Evolutionary conservation across 192 early-diverging fungal genomes (phyloP).

Genomic region (Chytriomyces sp.): DNA sequence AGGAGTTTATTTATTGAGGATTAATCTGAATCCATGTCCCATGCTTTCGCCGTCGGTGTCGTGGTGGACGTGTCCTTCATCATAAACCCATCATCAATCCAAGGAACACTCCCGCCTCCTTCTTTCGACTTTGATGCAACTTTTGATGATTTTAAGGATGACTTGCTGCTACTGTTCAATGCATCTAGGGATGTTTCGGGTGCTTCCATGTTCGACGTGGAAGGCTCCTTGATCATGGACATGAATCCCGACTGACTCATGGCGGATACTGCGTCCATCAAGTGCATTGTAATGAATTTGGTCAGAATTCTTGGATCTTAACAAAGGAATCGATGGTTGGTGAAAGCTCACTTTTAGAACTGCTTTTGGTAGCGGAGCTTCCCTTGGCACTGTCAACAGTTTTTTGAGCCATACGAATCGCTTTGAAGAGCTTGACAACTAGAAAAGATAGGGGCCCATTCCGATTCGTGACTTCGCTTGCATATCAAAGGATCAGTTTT

Average conservation of each 20-base stretch:
- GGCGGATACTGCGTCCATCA: slow-evolving; percentile 2
- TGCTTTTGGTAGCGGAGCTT: no score
- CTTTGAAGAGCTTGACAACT: slow-evolving; percentile 96
- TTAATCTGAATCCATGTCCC: not conserved
- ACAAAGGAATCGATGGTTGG: no score
- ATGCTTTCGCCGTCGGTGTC: not conserved
- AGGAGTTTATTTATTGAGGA: no score
- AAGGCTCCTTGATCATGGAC: slow-evolving; percentile 27
- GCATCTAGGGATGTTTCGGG: no score
- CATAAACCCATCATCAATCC: slow-evolving; percentile 1
- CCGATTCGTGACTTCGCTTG: not conserved
- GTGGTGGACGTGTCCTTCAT: not conserved
- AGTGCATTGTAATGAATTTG: no score
- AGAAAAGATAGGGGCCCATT: not conserved
- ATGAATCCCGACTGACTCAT: slow-evolving; percentile 14
- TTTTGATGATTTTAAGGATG: not conserved
- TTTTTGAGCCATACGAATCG: slow-evolving; percentile 88
- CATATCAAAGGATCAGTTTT: no score
- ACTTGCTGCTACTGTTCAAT: no score
- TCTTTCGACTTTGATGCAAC: not conserved
- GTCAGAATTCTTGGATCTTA: no score
- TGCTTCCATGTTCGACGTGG: not conserved
- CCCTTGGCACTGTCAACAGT: slow-evolving; percentile 65
- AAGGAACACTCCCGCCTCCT: not conserved
- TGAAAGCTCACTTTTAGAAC: no score